Evolutionary conservation across 2,329 filamentous ascomycete genomes (phyloP).

Genomic region (Orbilia ellipsospora): DNA sequence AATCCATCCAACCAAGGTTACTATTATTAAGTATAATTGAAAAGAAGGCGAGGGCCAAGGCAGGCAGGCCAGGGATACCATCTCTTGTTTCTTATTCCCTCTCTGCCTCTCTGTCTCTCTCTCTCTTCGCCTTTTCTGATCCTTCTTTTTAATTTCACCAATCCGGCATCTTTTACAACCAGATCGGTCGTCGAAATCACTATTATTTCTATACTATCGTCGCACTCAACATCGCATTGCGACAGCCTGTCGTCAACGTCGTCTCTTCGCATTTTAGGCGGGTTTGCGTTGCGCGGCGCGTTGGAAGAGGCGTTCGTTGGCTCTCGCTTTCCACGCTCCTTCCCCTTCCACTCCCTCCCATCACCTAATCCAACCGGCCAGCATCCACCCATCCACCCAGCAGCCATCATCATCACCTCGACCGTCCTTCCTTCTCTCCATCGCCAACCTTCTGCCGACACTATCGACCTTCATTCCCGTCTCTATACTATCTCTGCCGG

Average conservation of each 20-base stretch:
- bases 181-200: slow-evolving; percentile 5
- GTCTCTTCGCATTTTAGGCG: no score
- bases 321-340: slow-evolving; percentile 39
- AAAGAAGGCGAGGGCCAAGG: not conserved
- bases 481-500: not conserved
- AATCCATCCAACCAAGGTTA: no score
- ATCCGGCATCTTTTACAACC: slow-evolving; percentile 58
- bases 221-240: no score
- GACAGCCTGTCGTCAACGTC: no score
- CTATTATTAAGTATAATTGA: no score
- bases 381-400: slow-evolving; percentile 6
- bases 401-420: slow-evolving; percentile 14
- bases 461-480: no score
- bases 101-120: not conserved
- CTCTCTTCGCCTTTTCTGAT: not conserved
- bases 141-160: slow-evolving; percentile 1
- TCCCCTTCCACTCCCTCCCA: slow-evolving; percentile 21
- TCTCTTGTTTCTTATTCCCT: slow-evolving; percentile 4
- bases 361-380: not conserved
- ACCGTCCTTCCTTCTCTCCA: slow-evolving; percentile 22
- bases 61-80: not conserved
- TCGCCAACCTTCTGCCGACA: slow-evolving; percentile 17
- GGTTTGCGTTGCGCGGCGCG: slow-evolving; percentile 23
- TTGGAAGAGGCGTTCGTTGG: slow-evolving; percentile 27
- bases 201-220: not conserved